Evolutionary conservation across 2,329 filamentous ascomycete genomes (phyloP).

Genomic region (Stachybotrys chartarum): DNA sequence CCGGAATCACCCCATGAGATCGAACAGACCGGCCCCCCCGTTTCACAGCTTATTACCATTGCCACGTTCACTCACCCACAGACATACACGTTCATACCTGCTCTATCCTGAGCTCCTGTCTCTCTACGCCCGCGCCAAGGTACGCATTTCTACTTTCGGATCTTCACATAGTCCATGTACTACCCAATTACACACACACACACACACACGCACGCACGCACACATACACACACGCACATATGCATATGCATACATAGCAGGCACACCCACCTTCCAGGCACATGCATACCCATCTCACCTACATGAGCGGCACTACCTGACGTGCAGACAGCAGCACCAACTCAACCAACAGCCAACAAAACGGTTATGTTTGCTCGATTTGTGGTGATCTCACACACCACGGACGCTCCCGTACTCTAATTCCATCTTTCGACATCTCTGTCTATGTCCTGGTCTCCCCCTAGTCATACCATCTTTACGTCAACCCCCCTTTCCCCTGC

Average conservation of each 20-base stretch:
- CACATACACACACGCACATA: neutral
- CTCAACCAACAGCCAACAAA: neutral
- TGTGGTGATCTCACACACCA: neutral
- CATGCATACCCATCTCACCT: neutral
- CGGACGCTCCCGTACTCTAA: neutral
- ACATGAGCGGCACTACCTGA: neutral
- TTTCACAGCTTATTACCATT: neutral
- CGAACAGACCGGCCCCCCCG: neutral
- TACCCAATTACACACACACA: constrained; percentile 15
- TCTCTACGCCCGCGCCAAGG: neutral
- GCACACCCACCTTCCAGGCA: neutral
- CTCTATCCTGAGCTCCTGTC: neutral
- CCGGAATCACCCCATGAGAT: neutral
- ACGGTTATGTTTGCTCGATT: neutral
- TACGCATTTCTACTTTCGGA: constrained; percentile 8
- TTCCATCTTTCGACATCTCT: neutral
- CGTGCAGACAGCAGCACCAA: neutral
- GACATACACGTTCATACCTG: neutral
- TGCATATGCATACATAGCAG: neutral
- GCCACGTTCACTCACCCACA: neutral
- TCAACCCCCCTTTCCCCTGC: constrained; percentile 16
- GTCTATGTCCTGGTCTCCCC: neutral
- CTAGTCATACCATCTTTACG: constrained; percentile 14
- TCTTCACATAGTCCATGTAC: constrained; percentile 8
- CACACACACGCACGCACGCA: constrained; percentile 3